Evolutionary conservation across 352 stramenopile genomes (phyloP), one percentile per base, ranked within the genome.

Genomic region (Bremia lactucae): DNA sequence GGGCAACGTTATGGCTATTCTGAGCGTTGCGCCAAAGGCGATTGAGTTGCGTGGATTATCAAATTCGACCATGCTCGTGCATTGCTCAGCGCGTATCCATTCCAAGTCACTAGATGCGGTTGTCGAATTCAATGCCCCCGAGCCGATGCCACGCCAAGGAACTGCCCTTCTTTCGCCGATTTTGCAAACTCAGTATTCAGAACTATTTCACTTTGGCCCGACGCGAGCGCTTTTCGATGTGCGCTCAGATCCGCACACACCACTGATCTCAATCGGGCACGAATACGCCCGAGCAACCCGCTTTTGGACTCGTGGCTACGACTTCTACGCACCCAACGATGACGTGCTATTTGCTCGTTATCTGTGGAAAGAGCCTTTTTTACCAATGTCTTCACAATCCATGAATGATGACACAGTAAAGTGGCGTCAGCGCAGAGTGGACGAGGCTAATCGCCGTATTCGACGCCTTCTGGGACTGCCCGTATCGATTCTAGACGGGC

Each of bases 221-320:
- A 62, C 72, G 13, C 58, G 41, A 5, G 66, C 76, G 3, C 58
- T 94, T 8, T 46, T 80, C 15, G 59, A 58, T 16, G 70, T 90
- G 36, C 81, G 75, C 6, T 90, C 81, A 1, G 81, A 94, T 38
- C 74, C 81, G 3, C 56, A 88, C 45, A 72, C 80, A 1, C 42
- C 69, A n/a, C 37, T 74, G 19, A 41, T 85, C 15, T 65, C 54
- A 0, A 62, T 83, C 33, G 81, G 78, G 13, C 46, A 75, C 49
- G 79, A 90, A 26, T 94, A 87, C 49, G 65, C 69, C 36, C 76
- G 81, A 13, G 81, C 81, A 2, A 68, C 76, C 19, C 76, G 81
- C 19, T 94, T 90, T 49, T 94, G 81, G 81, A 94, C 81, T 20
- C 58, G 62, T 13, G 81, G 78, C 20, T 91, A 84, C 57, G 81